phyloP scores from a whole-genome alignment of 78 protist species.

The Planoprotostelium fungivorum region DNA sequence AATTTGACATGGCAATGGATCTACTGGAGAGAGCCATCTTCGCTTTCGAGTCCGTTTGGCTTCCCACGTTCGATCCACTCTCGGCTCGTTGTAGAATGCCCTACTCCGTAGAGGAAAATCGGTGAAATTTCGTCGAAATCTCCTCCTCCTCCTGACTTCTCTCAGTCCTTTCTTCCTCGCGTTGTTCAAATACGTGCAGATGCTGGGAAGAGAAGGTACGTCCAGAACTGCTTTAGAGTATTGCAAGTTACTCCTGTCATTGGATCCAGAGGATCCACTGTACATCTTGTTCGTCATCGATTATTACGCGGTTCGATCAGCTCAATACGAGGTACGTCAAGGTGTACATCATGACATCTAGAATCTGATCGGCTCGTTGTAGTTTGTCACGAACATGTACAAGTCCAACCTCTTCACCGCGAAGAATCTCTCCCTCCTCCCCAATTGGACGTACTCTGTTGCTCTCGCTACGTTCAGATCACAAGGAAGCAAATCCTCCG shows the following conservation, averaged over 20 bases:
- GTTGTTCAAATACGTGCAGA: conserved; percentile 52
- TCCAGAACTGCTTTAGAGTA: conserved; percentile 45
- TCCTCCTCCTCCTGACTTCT: background rate
- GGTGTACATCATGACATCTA: no score
- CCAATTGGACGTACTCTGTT: conserved; percentile 34
- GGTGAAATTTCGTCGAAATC: conserved; percentile 3
- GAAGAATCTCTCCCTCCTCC: conserved; percentile 18
- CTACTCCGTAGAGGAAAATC: conserved; percentile 28
- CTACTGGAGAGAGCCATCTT: conserved; percentile 51
- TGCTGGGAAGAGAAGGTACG: conserved; percentile 51
- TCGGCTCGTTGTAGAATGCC: conserved; percentile 35
- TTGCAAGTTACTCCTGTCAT: conserved; percentile 35
- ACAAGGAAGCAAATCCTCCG: background rate
- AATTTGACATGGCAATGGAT: conserved; percentile 41
- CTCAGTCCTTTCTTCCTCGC: conserved; percentile 33
- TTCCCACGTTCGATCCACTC: conserved; percentile 34
- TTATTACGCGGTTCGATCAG: conserved; percentile 42
- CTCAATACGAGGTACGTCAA: conserved; percentile 22
- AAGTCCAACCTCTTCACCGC: conserved; percentile 8
- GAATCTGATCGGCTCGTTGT: no score
- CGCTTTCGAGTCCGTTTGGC: conserved; percentile 48
- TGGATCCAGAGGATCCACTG: conserved; percentile 44
- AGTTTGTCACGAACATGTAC: background rate
- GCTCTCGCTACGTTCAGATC: conserved; percentile 22
- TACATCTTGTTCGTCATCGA: conserved; percentile 50